phyloP scores from a whole-genome alignment of 2,329 filamentous ascomycete genomes.

The Venturia asperata region DNA sequence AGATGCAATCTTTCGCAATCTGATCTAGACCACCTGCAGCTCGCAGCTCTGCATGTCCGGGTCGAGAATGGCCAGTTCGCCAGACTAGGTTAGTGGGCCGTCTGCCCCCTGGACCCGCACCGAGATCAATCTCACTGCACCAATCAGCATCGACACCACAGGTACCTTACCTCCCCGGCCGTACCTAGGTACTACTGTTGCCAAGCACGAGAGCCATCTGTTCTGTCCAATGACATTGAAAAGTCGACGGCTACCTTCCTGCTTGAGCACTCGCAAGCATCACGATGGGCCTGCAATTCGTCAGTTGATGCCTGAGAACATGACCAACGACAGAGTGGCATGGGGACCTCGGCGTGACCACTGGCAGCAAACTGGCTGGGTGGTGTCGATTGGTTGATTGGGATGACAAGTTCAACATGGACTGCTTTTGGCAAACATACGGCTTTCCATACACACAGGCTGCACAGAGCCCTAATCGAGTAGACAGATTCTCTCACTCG shows the following conservation, averaged over 20 bases:
- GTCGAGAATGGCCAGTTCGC: background rate
- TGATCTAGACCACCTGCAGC: background rate
- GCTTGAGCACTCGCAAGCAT: background rate
- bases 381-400: background rate
- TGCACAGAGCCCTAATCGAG: too few relatives aligned
- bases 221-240: background rate
- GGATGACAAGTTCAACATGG: too few relatives aligned
- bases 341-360: background rate
- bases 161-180: too few relatives aligned
- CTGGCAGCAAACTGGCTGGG: background rate
- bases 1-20: background rate
- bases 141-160: background rate
- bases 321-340: background rate
- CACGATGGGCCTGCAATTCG: background rate
- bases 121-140: background rate
- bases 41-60: background rate
- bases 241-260: background rate
- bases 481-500: too few relatives aligned
- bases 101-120: too few relatives aligned
- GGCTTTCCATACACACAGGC: too few relatives aligned
- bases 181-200: too few relatives aligned
- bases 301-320: background rate
- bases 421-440: too few relatives aligned
- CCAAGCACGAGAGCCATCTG: background rate
- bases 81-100: slow-evolving; percentile 3